Conservation (phyloP, 2,329 filamentous ascomycete genomes). For the Pseudopyricularia cyperi region DNA sequence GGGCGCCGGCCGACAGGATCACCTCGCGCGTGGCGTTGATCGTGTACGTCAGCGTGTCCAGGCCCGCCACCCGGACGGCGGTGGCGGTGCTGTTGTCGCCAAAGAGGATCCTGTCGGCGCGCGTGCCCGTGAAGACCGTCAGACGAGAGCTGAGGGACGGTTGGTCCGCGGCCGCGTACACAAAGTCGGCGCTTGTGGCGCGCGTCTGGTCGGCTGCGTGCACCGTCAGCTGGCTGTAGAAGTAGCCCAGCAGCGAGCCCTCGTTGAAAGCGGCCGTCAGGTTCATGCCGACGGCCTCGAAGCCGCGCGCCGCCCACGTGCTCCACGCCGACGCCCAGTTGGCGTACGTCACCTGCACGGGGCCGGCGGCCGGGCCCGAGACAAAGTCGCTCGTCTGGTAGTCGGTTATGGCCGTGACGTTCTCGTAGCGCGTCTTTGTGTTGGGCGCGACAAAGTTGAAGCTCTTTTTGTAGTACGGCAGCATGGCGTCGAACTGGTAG, state of each 20-base stretch:
- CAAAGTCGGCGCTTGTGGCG: conserved; percentile 19
- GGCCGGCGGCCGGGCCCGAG: conserved; percentile 12
- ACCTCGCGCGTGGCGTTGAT: conserved; percentile 22
- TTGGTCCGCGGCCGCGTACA: conserved; percentile 15
- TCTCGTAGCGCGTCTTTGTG: conserved; percentile 4
- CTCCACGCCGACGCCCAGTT: conserved; percentile 12
- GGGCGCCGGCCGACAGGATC: conserved; percentile 25
- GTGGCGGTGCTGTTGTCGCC: neutral
- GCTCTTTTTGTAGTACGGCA: conserved; percentile 19
- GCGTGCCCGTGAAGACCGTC: conserved; percentile 22
- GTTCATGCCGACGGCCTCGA: conserved; percentile 26
- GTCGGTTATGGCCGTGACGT: conserved; percentile 14
- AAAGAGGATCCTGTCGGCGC: conserved; percentile 15
- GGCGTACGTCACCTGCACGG: conserved; percentile 13
- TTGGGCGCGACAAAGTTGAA: conserved; percentile 14
- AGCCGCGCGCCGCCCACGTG: conserved; percentile 14
- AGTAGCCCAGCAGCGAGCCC: conserved; percentile 23
- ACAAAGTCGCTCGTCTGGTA: conserved; percentile 4
- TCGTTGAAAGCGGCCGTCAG: conserved; percentile 22
- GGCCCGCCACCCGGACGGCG: neutral
- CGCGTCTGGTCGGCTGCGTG: conserved; percentile 10
- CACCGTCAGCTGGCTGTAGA: conserved; percentile 12
- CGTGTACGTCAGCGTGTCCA: neutral
- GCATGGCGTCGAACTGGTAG: conserved; percentile 15
- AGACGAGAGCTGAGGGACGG: conserved; percentile 15